Evolutionary conservation across 805 yeast genomes (phyloP).

Genomic region (Lachancea meyersii): DNA sequence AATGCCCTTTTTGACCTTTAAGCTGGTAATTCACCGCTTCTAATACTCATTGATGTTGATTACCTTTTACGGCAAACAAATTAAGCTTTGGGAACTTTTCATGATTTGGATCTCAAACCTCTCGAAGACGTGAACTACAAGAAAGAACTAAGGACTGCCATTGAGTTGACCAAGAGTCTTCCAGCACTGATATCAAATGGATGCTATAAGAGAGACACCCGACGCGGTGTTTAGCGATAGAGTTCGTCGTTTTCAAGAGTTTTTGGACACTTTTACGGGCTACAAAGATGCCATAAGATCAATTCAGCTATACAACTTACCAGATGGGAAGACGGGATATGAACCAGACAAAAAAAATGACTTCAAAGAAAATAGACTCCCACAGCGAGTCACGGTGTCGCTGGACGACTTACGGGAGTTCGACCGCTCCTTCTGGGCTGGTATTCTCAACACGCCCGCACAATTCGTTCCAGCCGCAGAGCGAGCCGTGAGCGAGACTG

Average conservation of each 20-base stretch:
- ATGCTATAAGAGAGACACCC: conserved; percentile 16
- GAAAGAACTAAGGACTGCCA: background rate
- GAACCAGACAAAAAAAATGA: conserved; percentile 10
- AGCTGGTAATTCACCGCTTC: too few species aligned
- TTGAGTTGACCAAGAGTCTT: background rate
- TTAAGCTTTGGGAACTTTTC: background rate
- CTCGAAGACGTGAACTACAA: background rate
- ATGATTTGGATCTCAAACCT: background rate
- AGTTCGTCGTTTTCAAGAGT: conserved; percentile 82
- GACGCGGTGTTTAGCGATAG: conserved; percentile 68
- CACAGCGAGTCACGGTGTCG: conserved; percentile 58
- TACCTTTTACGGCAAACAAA: background rate
- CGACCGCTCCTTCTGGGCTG: conserved; percentile 70
- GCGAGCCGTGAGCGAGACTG: conserved; percentile 75
- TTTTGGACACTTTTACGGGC: conserved; percentile 59
- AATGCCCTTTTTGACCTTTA: background rate
- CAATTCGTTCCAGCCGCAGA: conserved; percentile 87
- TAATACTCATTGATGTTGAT: too few species aligned
- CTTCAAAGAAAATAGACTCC: conserved; percentile 12
- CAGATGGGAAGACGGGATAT: conserved; percentile 10
- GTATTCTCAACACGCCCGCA: conserved; percentile 69
- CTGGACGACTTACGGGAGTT: conserved; percentile 85
- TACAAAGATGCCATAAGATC: conserved; percentile 65
- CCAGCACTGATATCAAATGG: conserved; percentile 1
- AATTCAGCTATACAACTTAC: conserved; percentile 56